Evolutionary conservation across 1,284 basidiomycete genomes (phyloP), one percentile per base, ranked within the genome.

Genomic region (Neolentinus lepideus): DNA sequence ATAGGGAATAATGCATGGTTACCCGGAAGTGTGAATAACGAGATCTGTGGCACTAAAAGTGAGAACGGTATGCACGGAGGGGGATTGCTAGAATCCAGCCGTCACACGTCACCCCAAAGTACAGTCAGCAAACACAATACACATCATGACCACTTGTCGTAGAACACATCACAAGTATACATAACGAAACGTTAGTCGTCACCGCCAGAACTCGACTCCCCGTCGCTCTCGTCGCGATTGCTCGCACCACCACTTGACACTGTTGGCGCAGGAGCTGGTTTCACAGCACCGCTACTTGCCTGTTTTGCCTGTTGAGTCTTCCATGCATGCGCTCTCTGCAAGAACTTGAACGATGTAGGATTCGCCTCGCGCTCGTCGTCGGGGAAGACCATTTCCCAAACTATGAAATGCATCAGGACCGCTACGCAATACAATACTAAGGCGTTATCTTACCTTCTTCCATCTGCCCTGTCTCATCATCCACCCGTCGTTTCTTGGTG

Each of bases 251-350:
- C 57, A 14, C 53, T 21, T n/a, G 38, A 29, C 8, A 21, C 47
- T 25, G 27, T 58, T 38, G 59, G 33, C n/a, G 60, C 52, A 25
- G 56, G 54, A 4, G 60, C 57, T 11, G 64, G 57, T 19, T 56
- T 55, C 24, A 61, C 57, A 27, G 54, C 59, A 29, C 60, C 56
- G 2, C 53, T 63, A 19, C 63, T 62, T 12, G 60, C 59, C 22
- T 63, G 61, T 56, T 66, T 67, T 8, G 67, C 66, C 58, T 84
- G 79, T 1, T 79, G 63, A 57, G 67, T 75, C 62, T 85, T 87
- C 94, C 94, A 97, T 2, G 88, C 88, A 67, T 94, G 92, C 1
- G 94, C 94, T 77, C 90, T 91, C 69, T 95, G 88, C 67, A 97
- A 76, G 76, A 95, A 92, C 67, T 94, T 94, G 85, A 94, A 95